Evolutionary conservation across 208 protist genomes (phyloP), one percentile per base, ranked within the genome.

Genomic region (Hexamita inflata): DNA sequence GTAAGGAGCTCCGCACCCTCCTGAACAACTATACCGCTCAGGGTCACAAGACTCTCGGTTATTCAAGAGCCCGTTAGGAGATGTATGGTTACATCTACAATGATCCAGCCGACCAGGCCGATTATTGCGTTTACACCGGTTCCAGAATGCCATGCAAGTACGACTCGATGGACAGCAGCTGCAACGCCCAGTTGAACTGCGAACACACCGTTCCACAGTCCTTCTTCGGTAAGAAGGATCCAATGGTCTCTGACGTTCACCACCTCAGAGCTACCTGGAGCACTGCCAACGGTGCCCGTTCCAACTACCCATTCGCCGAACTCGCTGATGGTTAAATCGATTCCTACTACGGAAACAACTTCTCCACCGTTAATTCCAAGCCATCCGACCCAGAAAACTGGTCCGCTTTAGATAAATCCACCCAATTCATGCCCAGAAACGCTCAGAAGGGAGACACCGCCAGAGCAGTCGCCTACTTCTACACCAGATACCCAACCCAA

Each of bases 41-140:
- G 28, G 53, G 28, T 15, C 53, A 58, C 53, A 58, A 15, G 53
- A 15, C 15, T 58, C 53, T 58, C 19, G 53, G 53, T n/a, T 58
- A 58, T 28, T n/a, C 15, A 28, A 58, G 53, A 58, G 53, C 53
- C 19, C 53, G 53, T 58, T 28, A n/a, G 28, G 53, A 58, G 53
- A 58, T 58, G 53, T 58, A 58, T 28, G 53, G 53, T n/a, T 58
- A n/a, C 53, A 58, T 58, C 28, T 58, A 58, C 28, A 58, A 58
- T 28, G 28, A 58, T 28, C 53, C 53, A n/a, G 15, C 28, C 19
- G 28, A 15, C 28, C 15, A 58, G 15, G 53, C 53, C 28, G 53
- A n/a, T 28, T n/a, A 15, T 15, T 58, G 53, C 53, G 53, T 58
- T n/a, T 58, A 58, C 53, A 58, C 53, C 28, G 53, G 53, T 15